A percentile compares a stretch with the other conserved stretches of the same genome.
Conservation (phyloP, 2,329 filamentous ascomycete species). For the Metarhizium robertsii region DNA sequence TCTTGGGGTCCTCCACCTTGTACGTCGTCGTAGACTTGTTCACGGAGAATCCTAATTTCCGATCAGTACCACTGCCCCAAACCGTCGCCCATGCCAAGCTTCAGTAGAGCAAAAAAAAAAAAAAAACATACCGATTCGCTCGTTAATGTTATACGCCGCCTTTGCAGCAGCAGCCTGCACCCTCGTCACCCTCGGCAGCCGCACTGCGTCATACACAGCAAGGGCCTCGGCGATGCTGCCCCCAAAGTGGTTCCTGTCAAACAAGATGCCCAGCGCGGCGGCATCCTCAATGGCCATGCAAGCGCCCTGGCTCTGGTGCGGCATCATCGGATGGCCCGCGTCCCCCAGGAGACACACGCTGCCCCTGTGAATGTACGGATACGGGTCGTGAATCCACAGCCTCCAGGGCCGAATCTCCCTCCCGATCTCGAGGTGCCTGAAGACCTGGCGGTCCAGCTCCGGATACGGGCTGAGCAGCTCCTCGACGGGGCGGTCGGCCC, state of each 20-base stretch:
- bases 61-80: too few relatives aligned
- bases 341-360: constrained; percentile 53
- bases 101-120: not conserved
- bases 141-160: constrained; percentile 52
- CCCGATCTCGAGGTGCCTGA: constrained; percentile 47
- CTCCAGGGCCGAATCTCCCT: constrained; percentile 57
- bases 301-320: constrained; percentile 56
- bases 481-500: constrained; percentile 40
- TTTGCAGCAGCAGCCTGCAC: constrained; percentile 49
- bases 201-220: constrained; percentile 40
- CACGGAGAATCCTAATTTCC: constrained; percentile 43
- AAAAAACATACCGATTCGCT: constrained; percentile 42
- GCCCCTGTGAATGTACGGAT: constrained; percentile 44
- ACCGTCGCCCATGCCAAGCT: not conserved
- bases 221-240: constrained; percentile 40
- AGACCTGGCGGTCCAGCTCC: constrained; percentile 47
- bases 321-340: constrained; percentile 61
- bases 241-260: constrained; percentile 35
- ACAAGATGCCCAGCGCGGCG: constrained; percentile 52
- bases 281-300: constrained; percentile 59
- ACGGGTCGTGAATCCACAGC: constrained; percentile 52
- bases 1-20: constrained; percentile 51
- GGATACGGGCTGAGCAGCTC: constrained; percentile 53
- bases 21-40: constrained; percentile 49
- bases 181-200: constrained; percentile 43